These are phyloP conservation scores for Botrytis fabae DNA, from an alignment of 2,329 filamentous ascomycete genomes.

Conservation along the genomic window DNA sequence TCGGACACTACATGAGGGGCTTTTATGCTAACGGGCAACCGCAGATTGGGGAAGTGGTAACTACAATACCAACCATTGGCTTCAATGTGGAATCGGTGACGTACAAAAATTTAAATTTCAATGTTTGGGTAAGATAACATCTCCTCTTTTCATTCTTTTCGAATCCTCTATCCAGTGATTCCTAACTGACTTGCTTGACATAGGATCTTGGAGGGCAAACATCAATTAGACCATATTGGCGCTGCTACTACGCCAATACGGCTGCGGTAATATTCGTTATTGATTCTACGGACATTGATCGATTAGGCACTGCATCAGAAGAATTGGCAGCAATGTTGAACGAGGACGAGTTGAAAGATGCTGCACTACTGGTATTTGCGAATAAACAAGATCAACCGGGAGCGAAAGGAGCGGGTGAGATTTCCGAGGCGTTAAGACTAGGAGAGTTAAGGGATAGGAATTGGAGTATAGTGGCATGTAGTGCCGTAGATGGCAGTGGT, in stretches of 20 bases:
- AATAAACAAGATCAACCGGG: slow-evolving; percentile 99
- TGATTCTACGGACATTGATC: slow-evolving; percentile 96
- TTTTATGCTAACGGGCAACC: slow-evolving; percentile 24
- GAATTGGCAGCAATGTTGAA: slow-evolving; percentile 94
- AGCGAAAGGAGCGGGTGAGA: slow-evolving; percentile 93
- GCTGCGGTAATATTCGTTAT: slow-evolving; percentile 98
- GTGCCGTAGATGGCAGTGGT: slow-evolving; percentile 90
- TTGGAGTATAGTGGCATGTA: slow-evolving; percentile 99
- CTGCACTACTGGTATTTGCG: slow-evolving; percentile 89
- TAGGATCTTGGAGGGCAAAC: slow-evolving; percentile 95
- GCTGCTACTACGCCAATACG: slow-evolving; percentile 99
- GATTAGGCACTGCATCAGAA: slow-evolving; percentile 86
- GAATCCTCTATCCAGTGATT: neutral
- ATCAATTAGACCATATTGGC: slow-evolving; percentile 98
- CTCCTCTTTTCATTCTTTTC: neutral
- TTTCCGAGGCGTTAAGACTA: slow-evolving; percentile 86
- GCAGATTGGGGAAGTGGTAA: slow-evolving; percentile 96
- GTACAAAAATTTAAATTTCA: slow-evolving; percentile 98
- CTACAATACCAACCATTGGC: slow-evolving; percentile 97
- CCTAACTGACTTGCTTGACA: slow-evolving; percentile 14
- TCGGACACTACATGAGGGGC: neutral
- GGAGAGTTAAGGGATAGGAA: slow-evolving; percentile 93
- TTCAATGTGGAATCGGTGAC: slow-evolving; percentile 99
- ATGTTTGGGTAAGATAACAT: slow-evolving; percentile 77
- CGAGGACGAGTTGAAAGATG: slow-evolving; percentile 93